These are phyloP conservation scores for Clavispora santaluciae DNA, from an alignment of 805 yeast species.

Conservation along the genomic window DNA sequence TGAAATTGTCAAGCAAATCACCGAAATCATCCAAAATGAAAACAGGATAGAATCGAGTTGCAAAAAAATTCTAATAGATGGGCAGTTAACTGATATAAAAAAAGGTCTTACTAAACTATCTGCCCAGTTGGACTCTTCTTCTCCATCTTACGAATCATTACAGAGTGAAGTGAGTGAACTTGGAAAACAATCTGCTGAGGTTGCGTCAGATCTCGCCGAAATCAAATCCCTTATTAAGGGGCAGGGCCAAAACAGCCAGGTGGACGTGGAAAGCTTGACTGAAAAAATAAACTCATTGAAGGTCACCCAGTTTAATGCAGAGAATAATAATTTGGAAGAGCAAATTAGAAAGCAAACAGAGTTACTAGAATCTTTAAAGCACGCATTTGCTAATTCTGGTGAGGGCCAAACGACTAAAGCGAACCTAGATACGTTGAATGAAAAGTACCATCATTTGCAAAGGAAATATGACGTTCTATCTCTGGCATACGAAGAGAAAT, in stretches of 20 bases:
- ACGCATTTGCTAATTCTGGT: not conserved
- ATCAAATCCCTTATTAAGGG: not conserved
- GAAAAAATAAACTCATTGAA: not conserved
- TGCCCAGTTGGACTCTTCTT: not conserved
- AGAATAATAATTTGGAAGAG: not conserved
- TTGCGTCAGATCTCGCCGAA: not conserved
- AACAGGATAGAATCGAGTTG: not conserved
- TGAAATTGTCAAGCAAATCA: not conserved
- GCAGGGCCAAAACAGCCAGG: not conserved
- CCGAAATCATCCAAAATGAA: not conserved
- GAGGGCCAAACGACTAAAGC: not conserved
- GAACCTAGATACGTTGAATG: not conserved
- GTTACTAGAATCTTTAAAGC: not conserved
- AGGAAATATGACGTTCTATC: slow-evolving; percentile 18
- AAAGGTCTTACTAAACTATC: not conserved
- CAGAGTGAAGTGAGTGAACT: not conserved
- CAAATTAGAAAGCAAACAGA: not conserved
- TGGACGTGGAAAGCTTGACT: not conserved
- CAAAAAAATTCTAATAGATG: not conserved
- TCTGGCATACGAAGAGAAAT: slow-evolving; percentile 21
- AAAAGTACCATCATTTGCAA: slow-evolving; percentile 9
- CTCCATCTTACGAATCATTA: not conserved
- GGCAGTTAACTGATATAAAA: not conserved
- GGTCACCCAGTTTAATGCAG: not conserved
- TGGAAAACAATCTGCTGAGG: not conserved